These are phyloP conservation scores for Ambrosiella xylebori DNA, from an alignment of 2,329 filamentous ascomycete species.

Conservation along the genomic window DNA sequence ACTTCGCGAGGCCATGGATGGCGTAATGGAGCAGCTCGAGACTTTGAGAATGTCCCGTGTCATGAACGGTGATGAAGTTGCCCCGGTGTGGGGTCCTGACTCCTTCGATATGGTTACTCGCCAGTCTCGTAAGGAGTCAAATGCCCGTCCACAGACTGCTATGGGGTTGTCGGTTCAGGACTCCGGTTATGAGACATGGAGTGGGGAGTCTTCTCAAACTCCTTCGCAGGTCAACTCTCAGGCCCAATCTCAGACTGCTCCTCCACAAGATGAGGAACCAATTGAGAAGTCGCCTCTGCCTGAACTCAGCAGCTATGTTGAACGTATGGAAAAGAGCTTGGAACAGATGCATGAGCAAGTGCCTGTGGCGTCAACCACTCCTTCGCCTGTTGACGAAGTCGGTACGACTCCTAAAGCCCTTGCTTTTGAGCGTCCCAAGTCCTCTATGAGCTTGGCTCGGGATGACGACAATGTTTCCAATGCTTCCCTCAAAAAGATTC, in stretches of 20 bases:
- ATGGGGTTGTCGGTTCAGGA: slow-evolving; percentile 47
- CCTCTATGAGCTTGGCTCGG: slow-evolving; percentile 32
- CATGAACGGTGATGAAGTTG: slow-evolving; percentile 20
- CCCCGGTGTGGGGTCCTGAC: slow-evolving; percentile 74
- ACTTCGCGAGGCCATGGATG: slow-evolving; percentile 87
- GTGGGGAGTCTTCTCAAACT: slow-evolving; percentile 32
- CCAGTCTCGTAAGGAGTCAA: slow-evolving; percentile 17
- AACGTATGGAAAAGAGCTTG: slow-evolving; percentile 76
- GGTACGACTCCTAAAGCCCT: slow-evolving; percentile 33
- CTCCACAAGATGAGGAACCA: slow-evolving; percentile 2
- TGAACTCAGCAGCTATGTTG: slow-evolving; percentile 69
- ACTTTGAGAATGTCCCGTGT: slow-evolving; percentile 52
- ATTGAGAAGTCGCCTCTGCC: slow-evolving; percentile 33
- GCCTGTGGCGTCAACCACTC: neutral
- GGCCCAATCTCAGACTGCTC: slow-evolving; percentile 2
- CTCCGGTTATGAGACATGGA: slow-evolving; percentile 41
- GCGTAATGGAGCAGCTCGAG: slow-evolving; percentile 87
- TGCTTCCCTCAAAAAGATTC: slow-evolving; percentile 26
- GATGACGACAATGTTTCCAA: slow-evolving; percentile 6
- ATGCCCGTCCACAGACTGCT: slow-evolving; percentile 50
- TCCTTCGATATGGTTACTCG: slow-evolving; percentile 46
- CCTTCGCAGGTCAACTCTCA: slow-evolving; percentile 1
- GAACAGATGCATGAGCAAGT: slow-evolving; percentile 48
- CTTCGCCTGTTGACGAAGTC: slow-evolving; percentile 20
- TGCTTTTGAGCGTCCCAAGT: slow-evolving; percentile 37